phyloP scores from a whole-genome alignment of 352 stramenopile species.

The Globisporangium cederbergense region DNA sequence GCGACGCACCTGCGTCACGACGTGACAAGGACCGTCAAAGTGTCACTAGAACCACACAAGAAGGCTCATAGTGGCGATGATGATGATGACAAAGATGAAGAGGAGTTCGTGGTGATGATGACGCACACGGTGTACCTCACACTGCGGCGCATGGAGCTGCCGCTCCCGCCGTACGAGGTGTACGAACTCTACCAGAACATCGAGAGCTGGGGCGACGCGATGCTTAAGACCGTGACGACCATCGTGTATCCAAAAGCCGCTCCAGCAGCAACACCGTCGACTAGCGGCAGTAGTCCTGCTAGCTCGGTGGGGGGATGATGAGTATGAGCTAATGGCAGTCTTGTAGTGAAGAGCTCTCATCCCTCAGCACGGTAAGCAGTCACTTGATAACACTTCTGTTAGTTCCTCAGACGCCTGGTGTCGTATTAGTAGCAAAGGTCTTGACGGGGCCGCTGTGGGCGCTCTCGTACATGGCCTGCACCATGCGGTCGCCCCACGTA shows the following conservation, averaged over 20 bases:
- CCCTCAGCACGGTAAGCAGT: no score
- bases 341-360: not conserved
- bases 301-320: no score
- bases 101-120: conserved; percentile 2
- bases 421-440: not conserved
- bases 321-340: not conserved
- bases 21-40: not conserved
- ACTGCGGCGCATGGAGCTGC: not conserved
- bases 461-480: conserved; percentile 12
- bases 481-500: conserved; percentile 13
- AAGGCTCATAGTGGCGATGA: not conserved
- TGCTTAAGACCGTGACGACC: not conserved
- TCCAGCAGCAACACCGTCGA: no score
- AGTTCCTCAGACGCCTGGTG: not conserved
- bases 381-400: no score
- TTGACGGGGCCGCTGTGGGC: not conserved
- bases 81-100: not conserved
- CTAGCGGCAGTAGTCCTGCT: no score
- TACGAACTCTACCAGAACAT: not conserved
- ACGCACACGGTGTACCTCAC: not conserved
- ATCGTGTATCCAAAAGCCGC: not conserved
- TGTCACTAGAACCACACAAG: not conserved
- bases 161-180: not conserved
- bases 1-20: not conserved
- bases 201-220: conserved; percentile 2